Evolutionary conservation across 2,329 filamentous ascomycete genomes (phyloP), one percentile per base, ranked within the genome.

Genomic region (Aspergillus eucalypticola): DNA sequence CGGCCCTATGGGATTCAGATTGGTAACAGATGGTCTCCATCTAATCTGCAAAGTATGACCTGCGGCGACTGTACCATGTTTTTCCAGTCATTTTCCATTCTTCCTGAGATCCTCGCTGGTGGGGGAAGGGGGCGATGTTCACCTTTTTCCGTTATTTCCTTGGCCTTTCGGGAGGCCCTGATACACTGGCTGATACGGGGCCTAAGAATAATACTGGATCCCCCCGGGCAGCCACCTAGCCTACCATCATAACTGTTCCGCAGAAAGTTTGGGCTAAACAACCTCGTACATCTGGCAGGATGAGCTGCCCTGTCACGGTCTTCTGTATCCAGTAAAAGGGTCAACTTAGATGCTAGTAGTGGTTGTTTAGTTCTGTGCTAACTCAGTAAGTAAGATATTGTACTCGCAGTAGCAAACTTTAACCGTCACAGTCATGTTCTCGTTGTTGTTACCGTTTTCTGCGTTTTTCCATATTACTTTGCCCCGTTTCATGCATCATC

Each of bases 261-360:
- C 44, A 50, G 46, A 50, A 50, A 50, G 46, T 50, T 50, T 50
- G 25, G 15, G 17, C 46, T 50, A 50, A 50, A 23, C 19, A 27
- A 27, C 23, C 23, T 29, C 25, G 46, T 50, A 29, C 46, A 50
- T 50, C 46, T 50, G 46, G 46, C 46, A 50, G 46, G 46, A 50
- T 50, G 46, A 50, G 46, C 46, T 50, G 46, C 46, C 46, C 46
- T 50, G 46, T 50, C 46, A 50, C 25, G 32, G 25, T 32, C 27
- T 25, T 15, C 21, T 23, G 19, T 3, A 29, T 27, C 29, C 17
- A 50, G 46, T 25, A 17, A 50, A 10, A 17, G 25, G 32, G 11
- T 35, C 32, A 35, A 35, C 10, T 35, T 13, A 35, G 11, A 13
- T 13, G 29, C 10, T 32, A 13, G 32, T 35, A 27, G 25, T 27